Evolutionary conservation across 306 rosid species (phyloP), one percentile per base, ranked within the genome.

Genomic region (Prosopis cineraria): DNA sequence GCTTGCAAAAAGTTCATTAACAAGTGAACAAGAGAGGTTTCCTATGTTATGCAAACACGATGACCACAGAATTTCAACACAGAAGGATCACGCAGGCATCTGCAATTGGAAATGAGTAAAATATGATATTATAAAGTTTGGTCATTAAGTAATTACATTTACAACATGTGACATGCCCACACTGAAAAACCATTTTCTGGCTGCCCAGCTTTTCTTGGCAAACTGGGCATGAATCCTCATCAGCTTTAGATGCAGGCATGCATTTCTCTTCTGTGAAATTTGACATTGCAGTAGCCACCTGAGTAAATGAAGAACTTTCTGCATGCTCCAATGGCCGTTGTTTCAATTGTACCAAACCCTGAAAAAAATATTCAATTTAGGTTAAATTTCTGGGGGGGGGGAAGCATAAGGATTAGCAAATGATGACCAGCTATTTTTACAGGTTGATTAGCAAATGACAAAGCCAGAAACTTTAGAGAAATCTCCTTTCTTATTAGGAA

Each of bases 161-260:
- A 86, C 97, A 95, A 86, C 98, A 92, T 43, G 93, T 92, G 64
- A 92, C 56, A 78, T 92, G 98, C 73, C 98, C 98, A 81, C 98
- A 95, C 73, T 90, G 98, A 85, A 95, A 95, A 73, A 95, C 98
- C 97, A 91, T 95, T 90, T 91, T 92, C 82, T 84, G 90, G 74
- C 79, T 84, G 85, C 89, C 90, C 69, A 92, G 83, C 76, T 76
- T 85, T 47, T 95, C 98, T 81, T 92, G 98, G 84, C 98, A 95
- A 79, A 95, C 80, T 3, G 98, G 98, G 86, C 98, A 95, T 59
- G 96, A 73, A 86, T 91, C 98, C 31, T 89, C 94, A 29, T 85
- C 84, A 70, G 84, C 77, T 84, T 82, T 91, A 75, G 76, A 65
- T 78, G 81, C 8, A 52, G 71, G 56, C 47, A 56, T 79, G 55